Conservation (phyloP, 306 rosid species). For the Medicago ruthenica region DNA sequence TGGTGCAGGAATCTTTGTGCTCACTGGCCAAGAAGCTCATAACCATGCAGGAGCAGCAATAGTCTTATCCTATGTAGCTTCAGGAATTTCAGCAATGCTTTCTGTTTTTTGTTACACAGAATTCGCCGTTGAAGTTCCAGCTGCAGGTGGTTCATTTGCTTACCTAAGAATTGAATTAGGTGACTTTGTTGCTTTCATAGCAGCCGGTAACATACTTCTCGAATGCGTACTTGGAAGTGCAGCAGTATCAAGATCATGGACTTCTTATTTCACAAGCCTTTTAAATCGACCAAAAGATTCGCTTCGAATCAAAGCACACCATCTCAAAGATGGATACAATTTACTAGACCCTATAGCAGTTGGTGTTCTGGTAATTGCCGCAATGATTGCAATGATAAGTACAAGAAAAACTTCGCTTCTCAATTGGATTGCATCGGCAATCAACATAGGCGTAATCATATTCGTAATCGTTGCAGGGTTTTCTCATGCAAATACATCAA, state of each 20-base stretch:
- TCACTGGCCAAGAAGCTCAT: slow-evolving; percentile 71
- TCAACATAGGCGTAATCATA: slow-evolving; percentile 58
- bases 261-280: slow-evolving; percentile 74
- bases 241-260: slow-evolving; percentile 77
- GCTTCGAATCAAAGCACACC: slow-evolving; percentile 57
- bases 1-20: slow-evolving; percentile 83
- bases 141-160: slow-evolving; percentile 86
- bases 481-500: slow-evolving; percentile 55
- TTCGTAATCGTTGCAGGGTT: slow-evolving; percentile 66
- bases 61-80: slow-evolving; percentile 67
- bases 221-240: slow-evolving; percentile 71
- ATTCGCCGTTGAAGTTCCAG: slow-evolving; percentile 78
- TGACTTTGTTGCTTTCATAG: slow-evolving; percentile 76
- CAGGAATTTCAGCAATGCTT: slow-evolving; percentile 85
- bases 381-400: slow-evolving; percentile 63
- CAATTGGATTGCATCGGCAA: slow-evolving; percentile 75
- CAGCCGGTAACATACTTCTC: slow-evolving; percentile 82
- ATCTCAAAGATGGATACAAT: slow-evolving; percentile 58
- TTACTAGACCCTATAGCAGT: slow-evolving; percentile 77
- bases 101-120: slow-evolving; percentile 87
- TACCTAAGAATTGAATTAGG: slow-evolving; percentile 78
- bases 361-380: slow-evolving; percentile 50
- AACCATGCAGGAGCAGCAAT: slow-evolving; percentile 73
- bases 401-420: slow-evolving; percentile 68
- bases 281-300: slow-evolving; percentile 59